Conservation (phyloP, 305 asterid genomes). For the Euphrasia arctica region DNA sequence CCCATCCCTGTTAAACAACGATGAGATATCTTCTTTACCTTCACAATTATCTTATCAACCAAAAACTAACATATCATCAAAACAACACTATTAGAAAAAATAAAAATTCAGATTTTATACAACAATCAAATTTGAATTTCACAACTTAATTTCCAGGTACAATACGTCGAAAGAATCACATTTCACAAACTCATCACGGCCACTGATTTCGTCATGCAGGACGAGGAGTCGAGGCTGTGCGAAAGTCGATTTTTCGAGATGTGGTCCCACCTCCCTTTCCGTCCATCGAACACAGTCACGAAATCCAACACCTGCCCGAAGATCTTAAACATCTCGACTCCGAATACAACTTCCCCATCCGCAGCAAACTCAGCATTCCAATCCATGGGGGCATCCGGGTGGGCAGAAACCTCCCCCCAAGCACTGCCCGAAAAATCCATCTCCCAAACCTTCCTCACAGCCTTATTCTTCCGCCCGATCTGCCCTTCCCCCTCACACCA, state of each 20-base stretch:
- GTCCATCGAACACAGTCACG: conserved; percentile 57
- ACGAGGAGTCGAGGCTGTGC: conserved; percentile 74
- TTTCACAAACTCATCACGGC: conserved; percentile 63
- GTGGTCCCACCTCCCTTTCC: conserved; percentile 59
- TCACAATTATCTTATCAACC: too few relatives aligned
- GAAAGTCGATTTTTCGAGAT: conserved; percentile 68
- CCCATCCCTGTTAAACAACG: conserved; percentile 56
- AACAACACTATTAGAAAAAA: too few relatives aligned
- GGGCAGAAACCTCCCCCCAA: conserved; percentile 67
- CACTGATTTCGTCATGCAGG: conserved; percentile 86
- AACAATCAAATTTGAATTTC: too few relatives aligned
- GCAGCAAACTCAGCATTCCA: conserved; percentile 92
- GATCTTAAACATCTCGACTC: conserved; percentile 91
- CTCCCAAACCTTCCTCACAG: conserved; percentile 93
- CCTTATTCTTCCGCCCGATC: conserved; percentile 91
- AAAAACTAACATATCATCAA: neutral
- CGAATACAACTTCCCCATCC: conserved; percentile 58
- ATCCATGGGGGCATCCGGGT: conserved; percentile 99
- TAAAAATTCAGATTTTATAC: neutral
- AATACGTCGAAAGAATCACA: neutral
- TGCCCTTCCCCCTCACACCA: conserved; percentile 98
- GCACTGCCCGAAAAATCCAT: conserved; percentile 48
- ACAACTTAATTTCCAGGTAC: too few relatives aligned
- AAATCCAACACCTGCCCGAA: conserved; percentile 96
- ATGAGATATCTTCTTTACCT: too few relatives aligned